phyloP scores from a whole-genome alignment of 176 grass and related monocot species.

The Zoysia japonica region DNA sequence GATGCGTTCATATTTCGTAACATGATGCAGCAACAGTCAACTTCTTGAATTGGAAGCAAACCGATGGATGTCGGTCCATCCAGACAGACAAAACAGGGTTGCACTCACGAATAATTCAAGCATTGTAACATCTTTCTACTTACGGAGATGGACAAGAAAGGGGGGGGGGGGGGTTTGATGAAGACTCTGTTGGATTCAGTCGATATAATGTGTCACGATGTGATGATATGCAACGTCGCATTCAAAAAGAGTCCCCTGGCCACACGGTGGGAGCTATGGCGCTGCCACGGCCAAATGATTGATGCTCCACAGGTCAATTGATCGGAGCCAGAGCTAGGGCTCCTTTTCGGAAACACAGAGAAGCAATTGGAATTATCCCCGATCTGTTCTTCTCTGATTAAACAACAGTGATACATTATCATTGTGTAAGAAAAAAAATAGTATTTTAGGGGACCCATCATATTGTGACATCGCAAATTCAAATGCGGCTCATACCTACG shows the following conservation, averaged over 20 bases:
- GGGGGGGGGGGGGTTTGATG: not conserved
- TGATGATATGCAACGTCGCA: too few relatives aligned
- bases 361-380: not conserved
- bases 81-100: too few relatives aligned
- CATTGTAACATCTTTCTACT: not conserved
- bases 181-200: not conserved
- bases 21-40: constrained; percentile 21
- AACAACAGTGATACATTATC: not conserved
- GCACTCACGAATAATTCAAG: too few relatives aligned
- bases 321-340: not conserved
- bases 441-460: not conserved
- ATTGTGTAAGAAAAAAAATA: not conserved
- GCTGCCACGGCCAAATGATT: not conserved
- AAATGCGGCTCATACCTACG: too few relatives aligned
- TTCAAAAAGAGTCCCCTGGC: too few relatives aligned
- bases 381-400: not conserved
- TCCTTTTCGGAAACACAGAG: not conserved
- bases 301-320: not conserved
- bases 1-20: not conserved
- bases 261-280: too few relatives aligned
- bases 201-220: too few relatives aligned
- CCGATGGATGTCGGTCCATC: not conserved
- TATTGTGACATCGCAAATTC: too few relatives aligned
- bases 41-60: constrained; percentile 12
- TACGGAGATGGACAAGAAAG: not conserved